phyloP scores from a whole-genome alignment of 345 rosid genomes.

The Salix viminalis region DNA sequence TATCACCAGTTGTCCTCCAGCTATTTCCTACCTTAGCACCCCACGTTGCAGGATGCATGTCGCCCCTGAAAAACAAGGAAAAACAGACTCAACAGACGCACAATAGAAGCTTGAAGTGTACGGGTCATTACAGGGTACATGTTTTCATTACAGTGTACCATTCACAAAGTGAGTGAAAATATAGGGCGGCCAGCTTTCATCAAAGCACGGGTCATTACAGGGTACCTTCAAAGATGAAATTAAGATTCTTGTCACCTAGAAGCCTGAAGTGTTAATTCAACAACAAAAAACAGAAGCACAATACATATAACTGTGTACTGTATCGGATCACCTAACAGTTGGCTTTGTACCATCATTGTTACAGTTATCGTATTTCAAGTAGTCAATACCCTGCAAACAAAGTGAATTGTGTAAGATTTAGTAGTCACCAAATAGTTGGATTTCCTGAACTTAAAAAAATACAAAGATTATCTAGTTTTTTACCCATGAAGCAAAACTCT shows the following conservation, averaged over 20 bases:
- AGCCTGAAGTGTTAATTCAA: too few species aligned
- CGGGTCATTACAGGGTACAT: too few species aligned
- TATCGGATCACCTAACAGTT: constrained; percentile 10
- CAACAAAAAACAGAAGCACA: neutral
- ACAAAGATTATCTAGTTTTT: neutral
- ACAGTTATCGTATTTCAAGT: constrained; percentile 25
- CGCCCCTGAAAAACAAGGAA: constrained; percentile 17
- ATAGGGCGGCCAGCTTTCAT: constrained; percentile 29
- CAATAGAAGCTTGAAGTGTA: too few species aligned
- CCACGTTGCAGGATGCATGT: constrained; percentile 35
- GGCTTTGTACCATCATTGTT: constrained; percentile 13
- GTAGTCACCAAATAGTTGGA: neutral
- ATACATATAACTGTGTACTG: neutral
- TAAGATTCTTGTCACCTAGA: too few species aligned
- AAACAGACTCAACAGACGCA: neutral
- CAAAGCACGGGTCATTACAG: constrained; percentile 28
- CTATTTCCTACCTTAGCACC: constrained; percentile 32
- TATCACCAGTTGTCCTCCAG: constrained; percentile 33
- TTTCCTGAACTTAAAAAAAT: neutral
- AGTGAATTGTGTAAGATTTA: neutral
- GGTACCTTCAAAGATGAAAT: constrained; percentile 12
- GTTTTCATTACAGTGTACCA: constrained; percentile 3
- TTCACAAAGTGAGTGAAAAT: constrained; percentile 30
- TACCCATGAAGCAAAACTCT: constrained; percentile 88
- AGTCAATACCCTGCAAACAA: constrained; percentile 24